Conservation (phyloP, 2,329 filamentous ascomycete genomes). For the Aureobasidium namibiae region DNA sequence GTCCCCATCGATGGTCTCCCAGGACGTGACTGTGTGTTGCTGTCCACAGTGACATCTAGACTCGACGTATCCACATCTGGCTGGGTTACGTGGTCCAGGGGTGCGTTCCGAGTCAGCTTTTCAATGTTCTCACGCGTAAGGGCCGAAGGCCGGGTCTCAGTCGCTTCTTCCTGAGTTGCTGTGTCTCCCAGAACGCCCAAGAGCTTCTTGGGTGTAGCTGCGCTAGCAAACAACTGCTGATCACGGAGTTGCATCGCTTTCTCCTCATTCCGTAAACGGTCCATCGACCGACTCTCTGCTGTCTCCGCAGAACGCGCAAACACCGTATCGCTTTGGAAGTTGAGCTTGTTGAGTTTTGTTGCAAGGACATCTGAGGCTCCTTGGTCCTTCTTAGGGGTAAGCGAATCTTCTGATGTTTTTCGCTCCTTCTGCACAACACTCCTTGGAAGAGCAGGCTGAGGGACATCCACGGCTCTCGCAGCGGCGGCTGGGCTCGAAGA, state of each 20-base stretch:
- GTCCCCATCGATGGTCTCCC: neutral
- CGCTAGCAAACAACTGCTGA: constrained; percentile 46
- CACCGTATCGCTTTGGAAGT: constrained; percentile 29
- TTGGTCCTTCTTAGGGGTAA: neutral
- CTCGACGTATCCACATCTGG: constrained; percentile 10
- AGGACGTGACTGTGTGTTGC: neutral
- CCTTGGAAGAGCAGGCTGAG: neutral
- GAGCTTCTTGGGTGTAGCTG: constrained; percentile 28
- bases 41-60: constrained; percentile 10
- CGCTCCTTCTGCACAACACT: neutral
- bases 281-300: constrained; percentile 38
- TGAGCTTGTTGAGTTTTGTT: constrained; percentile 25
- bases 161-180: constrained; percentile 8
- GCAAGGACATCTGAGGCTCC: constrained; percentile 6
- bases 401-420: neutral
- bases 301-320: constrained; percentile 33
- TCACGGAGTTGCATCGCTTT: constrained; percentile 46
- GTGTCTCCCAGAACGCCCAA: constrained; percentile 16
- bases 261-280: constrained; percentile 46
- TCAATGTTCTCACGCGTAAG: constrained; percentile 27
- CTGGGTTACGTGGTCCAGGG: neutral
- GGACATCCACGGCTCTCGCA: neutral
- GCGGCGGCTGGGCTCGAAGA: neutral
- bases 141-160: constrained; percentile 5
- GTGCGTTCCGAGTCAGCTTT: constrained; percentile 18